Conservation (phyloP, 805 yeast species). For the Kodamaea hsintzibuensis region DNA sequence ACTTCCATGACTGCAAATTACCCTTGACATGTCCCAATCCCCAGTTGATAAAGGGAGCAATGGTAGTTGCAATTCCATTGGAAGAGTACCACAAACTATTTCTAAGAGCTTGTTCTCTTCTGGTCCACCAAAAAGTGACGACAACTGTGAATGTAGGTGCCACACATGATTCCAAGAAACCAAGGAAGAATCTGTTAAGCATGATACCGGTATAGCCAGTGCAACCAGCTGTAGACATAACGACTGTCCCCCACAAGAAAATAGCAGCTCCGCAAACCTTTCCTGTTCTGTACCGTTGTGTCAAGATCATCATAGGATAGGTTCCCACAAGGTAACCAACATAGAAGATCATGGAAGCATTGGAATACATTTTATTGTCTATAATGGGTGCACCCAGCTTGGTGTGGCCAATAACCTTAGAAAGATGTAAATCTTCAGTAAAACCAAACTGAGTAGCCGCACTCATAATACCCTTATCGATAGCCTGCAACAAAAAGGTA, state of each 20-base stretch:
- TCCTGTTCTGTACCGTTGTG: not conserved
- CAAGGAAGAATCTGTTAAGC: constrained; percentile 3
- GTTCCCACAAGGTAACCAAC: constrained; percentile 7
- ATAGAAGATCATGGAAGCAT: constrained; percentile 7
- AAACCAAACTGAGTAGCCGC: constrained; percentile 8
- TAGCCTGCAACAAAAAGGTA: constrained; percentile 8
- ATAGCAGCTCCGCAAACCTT: not conserved
- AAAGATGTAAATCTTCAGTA: constrained; percentile 3
- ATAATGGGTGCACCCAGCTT: not conserved
- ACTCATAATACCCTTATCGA: constrained; percentile 5
- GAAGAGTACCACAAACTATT: constrained; percentile 2
- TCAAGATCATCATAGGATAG: constrained; percentile 3
- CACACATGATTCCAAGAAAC: constrained; percentile 2
- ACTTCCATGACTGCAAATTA: constrained; percentile 6
- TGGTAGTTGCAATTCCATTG: not conserved
- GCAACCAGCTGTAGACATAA: not conserved
- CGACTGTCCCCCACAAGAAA: constrained; percentile 3
- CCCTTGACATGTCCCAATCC: constrained; percentile 11
- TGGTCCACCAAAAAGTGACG: constrained; percentile 2
- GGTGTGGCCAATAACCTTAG: not conserved
- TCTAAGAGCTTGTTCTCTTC: constrained; percentile 5
- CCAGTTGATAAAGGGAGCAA: constrained; percentile 6
- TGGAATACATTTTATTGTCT: constrained; percentile 6
- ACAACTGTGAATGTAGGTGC: not conserved
- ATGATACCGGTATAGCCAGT: not conserved